These are phyloP conservation scores for Colletotrichum sp. DNA, from an alignment of 2,329 filamentous ascomycete species.

Conservation along the genomic window DNA sequence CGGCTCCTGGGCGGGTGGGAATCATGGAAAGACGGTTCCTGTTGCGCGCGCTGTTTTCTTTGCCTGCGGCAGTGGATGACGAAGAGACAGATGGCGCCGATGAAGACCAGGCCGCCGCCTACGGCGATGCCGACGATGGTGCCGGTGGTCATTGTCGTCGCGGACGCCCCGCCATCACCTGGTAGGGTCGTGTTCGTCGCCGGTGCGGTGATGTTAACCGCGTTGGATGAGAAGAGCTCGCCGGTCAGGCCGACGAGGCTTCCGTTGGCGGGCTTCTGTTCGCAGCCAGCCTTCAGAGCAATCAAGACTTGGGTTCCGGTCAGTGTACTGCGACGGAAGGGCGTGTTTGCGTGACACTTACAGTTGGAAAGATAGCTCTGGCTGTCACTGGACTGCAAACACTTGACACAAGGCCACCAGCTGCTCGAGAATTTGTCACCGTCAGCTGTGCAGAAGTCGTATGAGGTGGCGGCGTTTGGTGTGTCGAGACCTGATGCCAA, in stretches of 20 bases:
- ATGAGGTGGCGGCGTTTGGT: slow-evolving; percentile 28
- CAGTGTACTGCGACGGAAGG: no score
- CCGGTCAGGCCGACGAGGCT: slow-evolving; percentile 43
- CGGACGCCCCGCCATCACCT: slow-evolving; percentile 27
- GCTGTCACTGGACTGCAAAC: slow-evolving; percentile 43
- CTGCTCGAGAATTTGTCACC: slow-evolving; percentile 35
- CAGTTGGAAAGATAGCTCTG: slow-evolving; percentile 55
- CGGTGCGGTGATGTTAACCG: slow-evolving; percentile 45
- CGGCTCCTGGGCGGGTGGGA: slow-evolving; percentile 9
- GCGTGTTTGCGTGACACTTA: slow-evolving; percentile 30
- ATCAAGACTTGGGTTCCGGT: slow-evolving; percentile 43
- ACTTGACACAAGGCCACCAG: slow-evolving; percentile 44
- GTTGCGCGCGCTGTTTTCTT: slow-evolving; percentile 29
- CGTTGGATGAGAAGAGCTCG: slow-evolving; percentile 49
- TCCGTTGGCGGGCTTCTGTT: slow-evolving; percentile 46
- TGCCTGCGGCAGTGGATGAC: slow-evolving; percentile 53
- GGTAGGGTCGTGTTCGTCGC: slow-evolving; percentile 27
- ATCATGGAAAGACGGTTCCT: neutral
- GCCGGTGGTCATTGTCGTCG: slow-evolving; percentile 45
- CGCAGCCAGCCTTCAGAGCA: slow-evolving; percentile 52
- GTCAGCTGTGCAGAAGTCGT: slow-evolving; percentile 47
- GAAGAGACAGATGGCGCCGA: slow-evolving; percentile 49
- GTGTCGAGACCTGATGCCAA: slow-evolving; percentile 37
- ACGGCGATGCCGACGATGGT: slow-evolving; percentile 60
- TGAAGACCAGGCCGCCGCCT: slow-evolving; percentile 47